These are phyloP conservation scores for Pinus taeda DNA, from an alignment of 75 land plant species.

Conservation along the genomic window DNA sequence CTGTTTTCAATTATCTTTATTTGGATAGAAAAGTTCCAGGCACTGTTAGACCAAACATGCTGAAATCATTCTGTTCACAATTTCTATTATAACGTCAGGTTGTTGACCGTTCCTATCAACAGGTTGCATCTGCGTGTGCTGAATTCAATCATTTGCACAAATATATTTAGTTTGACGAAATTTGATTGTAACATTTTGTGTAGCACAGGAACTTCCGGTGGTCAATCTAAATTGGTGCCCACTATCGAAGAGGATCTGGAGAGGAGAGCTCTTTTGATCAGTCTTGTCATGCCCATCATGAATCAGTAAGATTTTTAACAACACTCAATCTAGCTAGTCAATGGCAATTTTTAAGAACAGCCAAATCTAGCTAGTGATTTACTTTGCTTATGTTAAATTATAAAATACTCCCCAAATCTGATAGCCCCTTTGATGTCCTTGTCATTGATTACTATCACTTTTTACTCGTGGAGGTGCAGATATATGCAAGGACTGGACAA, in stretches of 20 bases:
- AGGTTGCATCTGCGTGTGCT: conserved; percentile 60
- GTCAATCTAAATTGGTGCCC: conserved; percentile 74
- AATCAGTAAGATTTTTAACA: conserved; percentile 33
- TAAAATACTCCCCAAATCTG: no score
- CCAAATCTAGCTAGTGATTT: no score
- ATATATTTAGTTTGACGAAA: conserved; percentile 58
- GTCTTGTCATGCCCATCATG: conserved; percentile 55
- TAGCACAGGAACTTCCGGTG: conserved; percentile 84
- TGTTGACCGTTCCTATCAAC: conserved; percentile 30
- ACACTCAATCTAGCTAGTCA: no score
- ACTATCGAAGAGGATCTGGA: conserved; percentile 60
- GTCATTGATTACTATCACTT: no score
- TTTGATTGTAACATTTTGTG: not conserved
- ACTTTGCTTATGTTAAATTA: no score
- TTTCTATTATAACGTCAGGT: not conserved
- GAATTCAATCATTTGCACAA: conserved; percentile 69
- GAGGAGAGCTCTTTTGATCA: conserved; percentile 37
- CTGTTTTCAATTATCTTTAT: not conserved
- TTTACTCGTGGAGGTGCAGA: not conserved
- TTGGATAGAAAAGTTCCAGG: conserved; percentile 38
- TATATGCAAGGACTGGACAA: not conserved
- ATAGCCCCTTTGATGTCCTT: no score
- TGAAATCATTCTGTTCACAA: not conserved
- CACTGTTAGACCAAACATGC: conserved; percentile 29
- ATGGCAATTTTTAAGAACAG: not conserved